Evolutionary conservation across 83 land plant genomes (phyloP).

Genomic region (Picea engelmannii): DNA sequence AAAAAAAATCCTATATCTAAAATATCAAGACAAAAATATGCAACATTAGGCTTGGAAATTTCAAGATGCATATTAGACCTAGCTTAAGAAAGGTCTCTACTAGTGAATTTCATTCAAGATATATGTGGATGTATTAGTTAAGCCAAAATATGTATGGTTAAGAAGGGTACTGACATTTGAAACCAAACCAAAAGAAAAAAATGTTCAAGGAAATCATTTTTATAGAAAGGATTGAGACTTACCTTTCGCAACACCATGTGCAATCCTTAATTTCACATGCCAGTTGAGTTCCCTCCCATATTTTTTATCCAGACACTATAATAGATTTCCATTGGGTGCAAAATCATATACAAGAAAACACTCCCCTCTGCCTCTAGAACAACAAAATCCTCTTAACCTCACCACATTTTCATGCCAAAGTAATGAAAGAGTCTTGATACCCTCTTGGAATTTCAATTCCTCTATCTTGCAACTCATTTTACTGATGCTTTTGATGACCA

Average conservation of each 20-base stretch:
- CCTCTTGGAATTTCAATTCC: conserved; percentile 72
- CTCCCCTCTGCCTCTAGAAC: conserved; percentile 76
- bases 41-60: too few relatives aligned
- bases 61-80: too few relatives aligned
- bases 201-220: background rate
- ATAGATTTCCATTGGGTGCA: conserved; percentile 74
- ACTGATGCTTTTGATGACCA: conserved; percentile 68
- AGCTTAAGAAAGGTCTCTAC: background rate
- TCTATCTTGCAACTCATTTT: conserved; percentile 71
- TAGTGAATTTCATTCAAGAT: background rate
- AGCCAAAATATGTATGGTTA: background rate
- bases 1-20: too few relatives aligned
- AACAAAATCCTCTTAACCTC: conserved; percentile 80
- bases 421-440: conserved; percentile 53
- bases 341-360: conserved; percentile 90
- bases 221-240: conserved; percentile 8
- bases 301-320: conserved; percentile 58
- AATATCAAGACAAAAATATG: too few relatives aligned
- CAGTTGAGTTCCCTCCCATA: conserved; percentile 62
- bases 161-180: background rate
- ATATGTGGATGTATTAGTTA: background rate
- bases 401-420: conserved; percentile 81
- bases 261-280: conserved; percentile 69
- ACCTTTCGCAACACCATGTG: conserved; percentile 88
- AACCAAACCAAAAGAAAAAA: background rate